Evolutionary conservation across 163 green algal species (phyloP).

Genomic region (Coccomyxa subellipsoidea): DNA sequence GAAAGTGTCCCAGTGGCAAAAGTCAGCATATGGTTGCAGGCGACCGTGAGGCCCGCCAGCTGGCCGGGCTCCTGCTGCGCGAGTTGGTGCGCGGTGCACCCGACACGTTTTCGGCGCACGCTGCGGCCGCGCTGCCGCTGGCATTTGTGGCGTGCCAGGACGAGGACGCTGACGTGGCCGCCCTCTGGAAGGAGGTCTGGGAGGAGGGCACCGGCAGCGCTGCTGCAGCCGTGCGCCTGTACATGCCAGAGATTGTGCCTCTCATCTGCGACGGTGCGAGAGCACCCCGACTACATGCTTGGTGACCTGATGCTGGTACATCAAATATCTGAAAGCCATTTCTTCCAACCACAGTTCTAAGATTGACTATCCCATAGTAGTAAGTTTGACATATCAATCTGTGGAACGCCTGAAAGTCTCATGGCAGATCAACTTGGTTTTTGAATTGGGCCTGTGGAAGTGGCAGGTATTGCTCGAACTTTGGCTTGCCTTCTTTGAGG

Average conservation of each 20-base stretch:
- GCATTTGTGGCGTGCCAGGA: conserved; percentile 58
- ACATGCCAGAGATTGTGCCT: conserved; percentile 30
- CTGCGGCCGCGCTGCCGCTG: conserved; percentile 42
- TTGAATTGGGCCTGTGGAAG: too few relatives aligned
- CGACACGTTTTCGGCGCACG: conserved; percentile 54
- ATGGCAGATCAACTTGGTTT: too few relatives aligned
- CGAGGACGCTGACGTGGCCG: conserved; percentile 49
- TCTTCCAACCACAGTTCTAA: background rate
- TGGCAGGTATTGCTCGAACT: too few relatives aligned
- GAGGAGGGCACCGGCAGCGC: conserved; percentile 62
- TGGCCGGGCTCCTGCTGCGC: conserved; percentile 66
- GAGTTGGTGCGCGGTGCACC: conserved; percentile 64
- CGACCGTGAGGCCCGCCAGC: conserved; percentile 28
- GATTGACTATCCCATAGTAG: background rate
- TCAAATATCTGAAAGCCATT: too few relatives aligned
- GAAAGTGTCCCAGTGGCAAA: too few relatives aligned
- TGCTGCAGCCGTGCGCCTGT: conserved; percentile 56
- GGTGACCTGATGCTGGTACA: background rate
- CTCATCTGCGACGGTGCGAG: conserved; percentile 21
- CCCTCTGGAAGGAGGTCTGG: conserved; percentile 72
- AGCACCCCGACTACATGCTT: background rate
- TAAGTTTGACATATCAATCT: background rate
- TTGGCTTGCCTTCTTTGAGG: background rate
- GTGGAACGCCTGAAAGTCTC: background rate
- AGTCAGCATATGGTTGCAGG: conserved; percentile 13